These are phyloP conservation scores for Penicillium fuscoglaucum DNA, from an alignment of 2,329 filamentous ascomycete species.

Conservation along the genomic window DNA sequence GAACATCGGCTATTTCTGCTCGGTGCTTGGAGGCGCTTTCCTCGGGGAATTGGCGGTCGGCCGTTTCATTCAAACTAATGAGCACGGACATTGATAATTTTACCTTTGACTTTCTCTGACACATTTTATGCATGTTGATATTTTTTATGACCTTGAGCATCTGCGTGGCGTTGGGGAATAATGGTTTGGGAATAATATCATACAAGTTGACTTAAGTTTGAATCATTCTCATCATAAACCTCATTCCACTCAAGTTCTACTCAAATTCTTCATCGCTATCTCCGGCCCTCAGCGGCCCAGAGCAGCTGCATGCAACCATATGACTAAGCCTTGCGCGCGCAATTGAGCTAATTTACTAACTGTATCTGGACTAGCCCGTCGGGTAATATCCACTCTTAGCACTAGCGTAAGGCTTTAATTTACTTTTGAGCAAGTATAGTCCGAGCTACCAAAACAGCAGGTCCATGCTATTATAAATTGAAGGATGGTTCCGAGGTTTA, in stretches of 20 bases:
- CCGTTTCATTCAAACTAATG: slow-evolving; percentile 57
- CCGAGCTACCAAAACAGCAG: background rate
- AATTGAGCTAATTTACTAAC: slow-evolving; percentile 13
- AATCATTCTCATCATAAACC: background rate
- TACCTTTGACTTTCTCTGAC: background rate
- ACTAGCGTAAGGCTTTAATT: slow-evolving; percentile 2
- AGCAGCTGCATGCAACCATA: background rate
- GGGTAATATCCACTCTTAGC: background rate
- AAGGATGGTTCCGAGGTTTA: background rate
- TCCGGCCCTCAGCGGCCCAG: background rate
- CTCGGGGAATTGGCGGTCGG: slow-evolving; percentile 81
- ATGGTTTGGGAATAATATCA: background rate
- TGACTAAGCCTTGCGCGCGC: slow-evolving; percentile 1
- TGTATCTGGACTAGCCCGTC: background rate
- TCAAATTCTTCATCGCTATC: background rate
- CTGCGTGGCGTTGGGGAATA: background rate
- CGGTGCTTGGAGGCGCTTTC: slow-evolving; percentile 75
- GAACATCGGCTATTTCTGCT: slow-evolving; percentile 82
- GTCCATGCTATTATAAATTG: background rate
- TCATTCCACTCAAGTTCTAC: background rate
- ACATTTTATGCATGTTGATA: background rate
- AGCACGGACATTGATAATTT: slow-evolving; percentile 28
- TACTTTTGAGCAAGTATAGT: background rate
- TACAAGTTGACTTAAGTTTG: background rate
- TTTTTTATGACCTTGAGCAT: background rate